Base-by-base conservation (phyloP, 2,329 filamentous ascomycete genomes). In the Fusarium sp. region DNA sequence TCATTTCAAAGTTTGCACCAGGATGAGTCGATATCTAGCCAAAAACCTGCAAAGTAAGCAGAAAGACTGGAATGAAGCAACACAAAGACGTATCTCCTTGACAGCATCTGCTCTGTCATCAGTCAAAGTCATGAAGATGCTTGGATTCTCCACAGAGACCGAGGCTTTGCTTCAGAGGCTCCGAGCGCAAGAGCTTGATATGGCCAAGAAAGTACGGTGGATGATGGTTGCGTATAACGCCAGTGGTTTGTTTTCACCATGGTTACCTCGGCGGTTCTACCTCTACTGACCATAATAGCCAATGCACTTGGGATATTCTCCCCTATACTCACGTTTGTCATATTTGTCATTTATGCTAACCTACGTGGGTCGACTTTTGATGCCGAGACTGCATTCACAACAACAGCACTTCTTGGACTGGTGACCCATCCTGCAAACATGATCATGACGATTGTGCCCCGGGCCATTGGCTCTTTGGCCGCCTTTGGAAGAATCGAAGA, bases 1-100 rank as follows among this genome's bases (percentile, higher is more conserved):
- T 5, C 3, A 3, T 1, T 10, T 3, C 1, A 7, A n/a, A 56
- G 53, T 56, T 0, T 56, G 53, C 22, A 47, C 53, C 7, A 4
- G 39, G 11, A 47, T 47, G 53, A 56, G 53, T 35, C 29, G 31
- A 2, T 56, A 56, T 1, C 7, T 56, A 1, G 53, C 53, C 5
- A 56, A 9, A 1, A 56, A 36, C 7, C 9, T 56, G 5, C 39
- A 46, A 13, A 27, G 31, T 18, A 46, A 46, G 10, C 53, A 56
- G 39, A 56, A 36, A 46, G 53, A 14, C 7, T 56, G 53, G 39
- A 56, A 35, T 6, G 39, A 45, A n/a, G 53, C 39, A 5, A 56
- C 53, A 7, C 53, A 56, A n/a, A 27, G 17, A 7, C 39, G 53
- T 4, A 56, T 56, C 1, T 46, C 53, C 2, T 4, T 56, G 18